Percentiles rank a stretch among this genome's conserved stretches.
Evolutionary conservation across 1,284 basidiomycete species (phyloP).

Genomic region (Trichosporon asahii): DNA sequence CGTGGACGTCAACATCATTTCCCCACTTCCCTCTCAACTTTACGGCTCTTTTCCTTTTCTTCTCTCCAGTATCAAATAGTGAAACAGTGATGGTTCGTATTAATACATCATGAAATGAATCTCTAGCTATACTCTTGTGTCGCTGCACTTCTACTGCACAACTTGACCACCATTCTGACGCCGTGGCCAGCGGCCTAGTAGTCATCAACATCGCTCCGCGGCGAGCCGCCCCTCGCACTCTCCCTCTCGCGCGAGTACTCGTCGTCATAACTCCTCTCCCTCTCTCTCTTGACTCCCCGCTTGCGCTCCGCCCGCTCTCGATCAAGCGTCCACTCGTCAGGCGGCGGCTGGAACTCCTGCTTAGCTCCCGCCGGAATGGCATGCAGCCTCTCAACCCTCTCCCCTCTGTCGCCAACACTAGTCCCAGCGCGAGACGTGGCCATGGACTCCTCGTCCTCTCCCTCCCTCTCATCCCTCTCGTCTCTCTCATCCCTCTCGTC

Average conservation of each 20-base stretch:
- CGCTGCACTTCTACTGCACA: background rate
- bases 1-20: background rate
- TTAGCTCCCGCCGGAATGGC: background rate
- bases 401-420: background rate
- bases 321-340: constrained; percentile 4
- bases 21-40: background rate
- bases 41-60: too few species aligned
- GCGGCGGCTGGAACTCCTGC: constrained; percentile 7
- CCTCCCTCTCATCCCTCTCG: background rate
- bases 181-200: too few species aligned
- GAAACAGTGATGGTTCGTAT: background rate
- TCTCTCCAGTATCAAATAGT: background rate
- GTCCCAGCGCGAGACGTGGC: background rate
- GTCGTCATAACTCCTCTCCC: constrained; percentile 12
- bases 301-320: background rate
- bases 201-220: background rate
- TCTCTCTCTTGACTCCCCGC: constrained; percentile 1
- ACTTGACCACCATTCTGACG: too few species aligned
- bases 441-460: background rate
- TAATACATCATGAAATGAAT: constrained; percentile 3
- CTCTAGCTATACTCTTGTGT: background rate
- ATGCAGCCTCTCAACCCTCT: background rate
- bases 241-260: constrained; percentile 11
- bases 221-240: background rate
- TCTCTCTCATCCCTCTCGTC: background rate